Conservation (phyloP, 2,329 filamentous ascomycete species). For the Pyrenophora seminiperda region DNA sequence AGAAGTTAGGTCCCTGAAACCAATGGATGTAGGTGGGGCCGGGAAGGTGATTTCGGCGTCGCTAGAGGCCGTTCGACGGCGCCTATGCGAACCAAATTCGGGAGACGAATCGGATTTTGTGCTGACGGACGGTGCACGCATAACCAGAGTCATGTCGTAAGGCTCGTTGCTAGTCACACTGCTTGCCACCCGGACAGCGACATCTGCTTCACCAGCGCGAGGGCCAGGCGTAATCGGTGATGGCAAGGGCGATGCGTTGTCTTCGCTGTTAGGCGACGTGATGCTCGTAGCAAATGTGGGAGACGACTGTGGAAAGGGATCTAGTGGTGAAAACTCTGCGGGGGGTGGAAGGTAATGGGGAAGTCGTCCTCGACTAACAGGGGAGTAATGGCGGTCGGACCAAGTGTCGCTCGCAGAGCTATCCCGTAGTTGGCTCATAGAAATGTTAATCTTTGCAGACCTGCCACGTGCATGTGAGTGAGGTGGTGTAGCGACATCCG, state of each 20-base stretch:
- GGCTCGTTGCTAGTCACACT: constrained; percentile 43
- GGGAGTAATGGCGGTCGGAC: constrained; percentile 22
- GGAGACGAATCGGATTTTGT: constrained; percentile 28
- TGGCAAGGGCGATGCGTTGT: constrained; percentile 40
- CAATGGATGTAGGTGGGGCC: constrained; percentile 16
- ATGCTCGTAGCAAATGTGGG: constrained; percentile 33
- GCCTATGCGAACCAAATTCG: constrained; percentile 25
- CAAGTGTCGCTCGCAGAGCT: constrained; percentile 36
- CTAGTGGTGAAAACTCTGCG: constrained; percentile 39
- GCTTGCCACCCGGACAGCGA: constrained; percentile 44
- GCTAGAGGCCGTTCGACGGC: constrained; percentile 45
- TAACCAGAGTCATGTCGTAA: constrained; percentile 35
- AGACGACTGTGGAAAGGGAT: constrained; percentile 38
- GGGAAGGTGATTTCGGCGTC: constrained; percentile 37
- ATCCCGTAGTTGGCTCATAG: constrained; percentile 33
- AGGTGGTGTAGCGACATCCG: constrained; percentile 29
- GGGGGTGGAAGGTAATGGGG: constrained; percentile 31
- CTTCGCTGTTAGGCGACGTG: constrained; percentile 39
- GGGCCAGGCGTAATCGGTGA: constrained; percentile 46
- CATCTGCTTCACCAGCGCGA: constrained; percentile 32
- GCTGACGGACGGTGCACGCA: constrained; percentile 30
- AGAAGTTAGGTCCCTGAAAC: constrained; percentile 23
- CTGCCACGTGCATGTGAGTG: constrained; percentile 35
- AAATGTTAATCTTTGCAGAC: constrained; percentile 20
- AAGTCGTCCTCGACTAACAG: constrained; percentile 20